These are phyloP conservation scores for Urochloa ruziziensis DNA, from an alignment of 176 grass and related monocot species.

Conservation along the genomic window DNA sequence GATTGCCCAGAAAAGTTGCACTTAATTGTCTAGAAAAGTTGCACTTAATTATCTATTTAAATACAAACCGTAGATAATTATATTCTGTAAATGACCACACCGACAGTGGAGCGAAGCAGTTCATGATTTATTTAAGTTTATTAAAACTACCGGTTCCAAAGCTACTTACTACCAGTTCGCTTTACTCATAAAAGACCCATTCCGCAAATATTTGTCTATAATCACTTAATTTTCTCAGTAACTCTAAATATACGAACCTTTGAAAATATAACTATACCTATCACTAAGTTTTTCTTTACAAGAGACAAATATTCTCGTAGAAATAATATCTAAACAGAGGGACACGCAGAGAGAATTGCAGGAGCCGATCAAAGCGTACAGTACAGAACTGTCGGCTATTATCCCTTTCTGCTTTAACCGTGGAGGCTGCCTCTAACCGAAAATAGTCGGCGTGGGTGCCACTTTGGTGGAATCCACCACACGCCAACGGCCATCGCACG, in stretches of 20 bases:
- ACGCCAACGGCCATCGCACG: background rate
- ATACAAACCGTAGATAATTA: background rate
- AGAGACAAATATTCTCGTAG: too few relatives aligned
- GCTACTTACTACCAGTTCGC: background rate
- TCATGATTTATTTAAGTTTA: background rate
- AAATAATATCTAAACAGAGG: too few relatives aligned
- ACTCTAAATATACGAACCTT: too few relatives aligned
- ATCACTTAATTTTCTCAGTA: too few relatives aligned
- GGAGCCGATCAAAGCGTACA: background rate
- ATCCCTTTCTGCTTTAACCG: background rate
- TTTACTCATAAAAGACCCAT: background rate
- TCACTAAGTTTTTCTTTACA: too few relatives aligned
- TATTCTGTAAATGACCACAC: background rate
- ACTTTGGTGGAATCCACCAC: conserved; percentile 24
- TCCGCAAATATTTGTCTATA: background rate
- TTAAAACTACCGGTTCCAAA: background rate
- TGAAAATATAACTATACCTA: too few relatives aligned
- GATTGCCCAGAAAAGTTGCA: background rate
- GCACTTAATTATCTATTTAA: background rate
- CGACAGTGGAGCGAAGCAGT: background rate
- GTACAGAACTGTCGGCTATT: background rate
- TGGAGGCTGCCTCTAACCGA: conserved; percentile 25
- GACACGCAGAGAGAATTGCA: background rate
- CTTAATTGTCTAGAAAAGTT: background rate
- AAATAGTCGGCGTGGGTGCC: conserved; percentile 59